phyloP scores from a whole-genome alignment of 495 filamentous ascomycete species.

The Chaetomidium leptoderma region DNA sequence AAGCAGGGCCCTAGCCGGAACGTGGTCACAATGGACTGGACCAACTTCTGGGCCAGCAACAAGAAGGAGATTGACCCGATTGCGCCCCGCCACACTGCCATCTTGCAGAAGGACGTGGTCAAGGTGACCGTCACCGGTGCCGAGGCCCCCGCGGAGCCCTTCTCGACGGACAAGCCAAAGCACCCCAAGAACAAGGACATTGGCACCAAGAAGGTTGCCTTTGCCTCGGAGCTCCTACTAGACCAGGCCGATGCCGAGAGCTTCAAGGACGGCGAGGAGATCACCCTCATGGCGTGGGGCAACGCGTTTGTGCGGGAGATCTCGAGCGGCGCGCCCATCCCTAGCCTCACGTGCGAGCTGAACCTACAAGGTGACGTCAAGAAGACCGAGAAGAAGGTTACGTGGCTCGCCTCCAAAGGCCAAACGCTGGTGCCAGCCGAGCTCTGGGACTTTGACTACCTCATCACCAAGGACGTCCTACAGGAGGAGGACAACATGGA shows the following conservation, averaged over 20 bases:
- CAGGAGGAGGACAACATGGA: slow-evolving; percentile 77
- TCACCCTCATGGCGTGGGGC: slow-evolving; percentile 94
- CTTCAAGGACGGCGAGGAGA: slow-evolving; percentile 82
- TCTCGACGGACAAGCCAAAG: slow-evolving; percentile 69
- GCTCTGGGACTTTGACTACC: slow-evolving; percentile 84
- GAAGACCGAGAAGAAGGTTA: slow-evolving; percentile 92
- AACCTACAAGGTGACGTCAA: slow-evolving; percentile 87
- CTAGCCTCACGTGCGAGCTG: slow-evolving; percentile 67
- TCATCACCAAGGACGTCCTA: slow-evolving; percentile 88
- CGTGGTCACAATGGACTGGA: slow-evolving; percentile 88
- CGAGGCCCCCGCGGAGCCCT: slow-evolving; percentile 57
- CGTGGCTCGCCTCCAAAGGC: slow-evolving; percentile 73
- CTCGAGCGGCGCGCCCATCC: slow-evolving; percentile 54
- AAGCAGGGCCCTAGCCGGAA: slow-evolving; percentile 88
- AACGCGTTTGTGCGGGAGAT: slow-evolving; percentile 75
- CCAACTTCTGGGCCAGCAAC: slow-evolving; percentile 87
- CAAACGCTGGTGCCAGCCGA: slow-evolving; percentile 77
- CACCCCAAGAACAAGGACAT: slow-evolving; percentile 83
- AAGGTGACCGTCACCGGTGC: slow-evolving; percentile 61
- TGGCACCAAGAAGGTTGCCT: slow-evolving; percentile 79
- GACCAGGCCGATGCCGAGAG: slow-evolving; percentile 81
- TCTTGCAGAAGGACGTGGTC: slow-evolving; percentile 63
- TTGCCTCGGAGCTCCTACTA: slow-evolving; percentile 64
- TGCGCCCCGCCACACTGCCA: slow-evolving; percentile 77
- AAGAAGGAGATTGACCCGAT: slow-evolving; percentile 94